Base-by-base conservation (phyloP, 2,329 filamentous ascomycete genomes). In the Colletotrichum sp. region DNA sequence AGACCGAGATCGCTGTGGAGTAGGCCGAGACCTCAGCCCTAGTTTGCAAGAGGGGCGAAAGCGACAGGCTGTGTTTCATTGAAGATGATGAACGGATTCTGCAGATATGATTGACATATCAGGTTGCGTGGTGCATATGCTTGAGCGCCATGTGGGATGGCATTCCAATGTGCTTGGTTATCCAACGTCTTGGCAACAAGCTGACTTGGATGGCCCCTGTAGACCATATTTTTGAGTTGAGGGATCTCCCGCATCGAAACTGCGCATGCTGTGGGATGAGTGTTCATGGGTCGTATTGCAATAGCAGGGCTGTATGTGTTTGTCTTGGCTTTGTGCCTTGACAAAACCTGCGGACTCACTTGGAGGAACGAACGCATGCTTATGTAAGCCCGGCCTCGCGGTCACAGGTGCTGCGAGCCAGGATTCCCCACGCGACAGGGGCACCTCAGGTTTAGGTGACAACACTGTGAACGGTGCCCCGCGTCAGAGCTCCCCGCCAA, bases 401-500 rank as follows among this genome's bases (percentile, higher is more conserved):
- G 15, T 39, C 15, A 8, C 15, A 39, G 36, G 21, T 59, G 55
- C 44, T 52, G 55, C 55, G 21, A 24, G 21, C 64, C 15, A 52
- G 39, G 57, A 44, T 55, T 12, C n/a, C 13, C 21, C 65, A 49
- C 55, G 26, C 13, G 21, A 12, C 26, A n/a, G 21, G 36, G 21
- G 57, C n/a, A 26, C 26, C 26, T 26, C 26, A n/a, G 57, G 5
- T 6, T 9, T 1, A 36, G 15, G 36, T 18, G 36, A 39, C 15
- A 39, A 39, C 15, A 39, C 36, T 16, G 36, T 39, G 36, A 39
- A 39, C 8, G 8, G 16, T 66, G 60, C 72, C 72, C 72, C 60
- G 68, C 72, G 72, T 71, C 68, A 32, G 24, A 75, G 68, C 60
- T 74, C 65, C 71, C 57, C 30, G 26, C 24, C 57, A 26, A 64